A percentile compares a stretch with the other conserved stretches of the same genome.
phyloP scores from a whole-genome alignment of 345 rosid genomes.

The sweet orange (Citrus sinensis) region DVS_A1.0 CM039161.1:9808501-9809000 shows the following conservation, averaged over 20 bases:
- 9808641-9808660: conserved; percentile 48
- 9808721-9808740: too few relatives aligned
- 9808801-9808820: neutral
- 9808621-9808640: conserved; percentile 43
- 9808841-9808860: neutral
- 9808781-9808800: neutral
- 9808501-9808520: conserved; percentile 58
- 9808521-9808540: conserved; percentile 40
- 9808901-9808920: conserved; percentile 31
- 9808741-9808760: neutral
- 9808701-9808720: neutral
- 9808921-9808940: conserved; percentile 36
- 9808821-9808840: neutral
- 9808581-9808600: conserved; percentile 21
- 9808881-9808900: neutral
- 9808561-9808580: conserved; percentile 14
- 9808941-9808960: conserved; percentile 35
- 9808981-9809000: neutral
- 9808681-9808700: conserved; percentile 28
- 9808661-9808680: conserved; percentile 31
- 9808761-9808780: neutral
- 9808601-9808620: conserved; percentile 10
- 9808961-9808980: conserved; percentile 6
- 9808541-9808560: conserved; percentile 41
- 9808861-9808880: neutral